phyloP scores from a whole-genome alignment of 768 basidiomycete genomes.

The Stropharia rugosoannulata region DNA sequence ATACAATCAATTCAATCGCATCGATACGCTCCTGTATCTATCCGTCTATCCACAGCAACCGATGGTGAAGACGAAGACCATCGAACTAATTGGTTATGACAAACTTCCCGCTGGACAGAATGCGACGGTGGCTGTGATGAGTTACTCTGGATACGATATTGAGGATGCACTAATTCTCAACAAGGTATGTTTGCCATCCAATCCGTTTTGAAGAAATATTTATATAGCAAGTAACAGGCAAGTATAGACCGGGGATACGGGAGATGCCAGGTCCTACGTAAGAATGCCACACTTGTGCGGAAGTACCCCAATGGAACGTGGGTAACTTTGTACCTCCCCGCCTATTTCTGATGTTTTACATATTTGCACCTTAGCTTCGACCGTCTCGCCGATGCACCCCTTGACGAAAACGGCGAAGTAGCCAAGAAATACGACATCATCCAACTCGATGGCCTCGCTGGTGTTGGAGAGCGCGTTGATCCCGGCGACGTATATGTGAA shows the following conservation, averaged over 20 bases:
- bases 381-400: constrained; percentile 88
- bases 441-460: constrained; percentile 89
- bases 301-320: constrained; percentile 98
- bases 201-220: background rate
- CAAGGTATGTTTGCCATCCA: constrained; percentile 47
- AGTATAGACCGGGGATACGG: constrained; percentile 98
- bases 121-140: constrained; percentile 98
- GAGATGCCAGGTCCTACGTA: constrained; percentile 94
- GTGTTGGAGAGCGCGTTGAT: constrained; percentile 92
- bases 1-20: constrained; percentile 96
- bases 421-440: constrained; percentile 90
- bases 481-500: constrained; percentile 95
- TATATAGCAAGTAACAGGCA: constrained; percentile 47
- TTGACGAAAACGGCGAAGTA: constrained; percentile 77
- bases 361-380: constrained; percentile 62
- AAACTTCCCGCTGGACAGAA: constrained; percentile 97
- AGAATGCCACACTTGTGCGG: constrained; percentile 90
- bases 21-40: constrained; percentile 97
- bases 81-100: constrained; percentile 96
- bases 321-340: constrained; percentile 32
- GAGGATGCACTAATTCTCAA: constrained; percentile 98
- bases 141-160: constrained; percentile 98
- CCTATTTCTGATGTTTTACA: background rate
- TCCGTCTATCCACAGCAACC: constrained; percentile 98
- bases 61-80: constrained; percentile 99